Evolutionary conservation across 2,329 filamentous ascomycete genomes (phyloP), one percentile per base, ranked within the genome.

Genomic region (Trichoderma endophyticum): DNA sequence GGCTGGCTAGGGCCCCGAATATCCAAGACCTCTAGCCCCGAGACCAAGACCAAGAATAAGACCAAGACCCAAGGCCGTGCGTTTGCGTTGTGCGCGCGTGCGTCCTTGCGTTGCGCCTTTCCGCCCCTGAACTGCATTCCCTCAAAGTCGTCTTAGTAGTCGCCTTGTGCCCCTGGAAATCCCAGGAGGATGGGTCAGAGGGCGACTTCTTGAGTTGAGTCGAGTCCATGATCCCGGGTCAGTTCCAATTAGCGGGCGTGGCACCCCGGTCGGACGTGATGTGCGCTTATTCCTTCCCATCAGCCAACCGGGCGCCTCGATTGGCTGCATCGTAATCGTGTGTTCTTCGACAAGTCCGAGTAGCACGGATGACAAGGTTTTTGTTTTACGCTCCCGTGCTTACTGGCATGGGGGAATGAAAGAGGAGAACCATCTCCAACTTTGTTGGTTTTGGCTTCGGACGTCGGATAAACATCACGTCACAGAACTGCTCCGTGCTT

Each of bases 311-410:
- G 21, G 59, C 18, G 18, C 68, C 43, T 64, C 68, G 43, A 70
- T 70, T 70, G 68, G 68, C 51, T 70, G 60, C 48, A 34, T 70
- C 68, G 68, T 70, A 70, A 34, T 70, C 68, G 68, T 70, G 62
- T 70, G 60, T 60, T 39, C 11, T 21, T 6, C 11, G 12, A 30
- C 18, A 26, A 43, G 26, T 28, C 18, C 32, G 30, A 61, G 62
- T 36, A 54, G 62, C 51, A 56, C 64, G n/a, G 14, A 62, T 43
- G 36, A 61, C 57, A 69, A 62, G 66, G 57, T 61, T 69, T 59
- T 54, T 61, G 57, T 21, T 62, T 69, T 51, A 28, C 28, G 66
- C 34, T 62, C 66, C 66, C 66, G 66, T 69, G 66, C 66, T 69
- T 61, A 69, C 66, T 48, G 66, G 57, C 28, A 62, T 69, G 56